Percentiles rank a stretch among this genome's conserved stretches.
Conservation (phyloP, 2,329 filamentous ascomycete species). For the Chrysoporthe deuterocubensis region DNA sequence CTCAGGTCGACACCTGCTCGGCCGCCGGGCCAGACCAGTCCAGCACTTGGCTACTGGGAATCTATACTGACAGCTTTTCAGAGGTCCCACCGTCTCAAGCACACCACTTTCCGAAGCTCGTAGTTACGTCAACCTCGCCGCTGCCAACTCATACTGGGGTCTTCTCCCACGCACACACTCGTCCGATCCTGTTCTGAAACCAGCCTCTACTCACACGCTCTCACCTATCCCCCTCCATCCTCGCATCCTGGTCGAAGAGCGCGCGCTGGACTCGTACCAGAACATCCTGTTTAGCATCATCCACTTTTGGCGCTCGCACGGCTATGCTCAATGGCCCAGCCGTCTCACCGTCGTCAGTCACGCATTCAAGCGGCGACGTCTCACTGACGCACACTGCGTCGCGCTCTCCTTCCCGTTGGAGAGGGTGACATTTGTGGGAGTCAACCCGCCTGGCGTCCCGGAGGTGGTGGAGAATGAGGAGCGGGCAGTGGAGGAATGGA, state of each 20-base stretch:
- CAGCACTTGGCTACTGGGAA: background rate
- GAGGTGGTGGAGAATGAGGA: slow-evolving; percentile 32
- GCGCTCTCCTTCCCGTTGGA: slow-evolving; percentile 60
- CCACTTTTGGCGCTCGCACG: slow-evolving; percentile 50
- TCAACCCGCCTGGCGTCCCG: slow-evolving; percentile 60
- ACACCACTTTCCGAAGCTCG: slow-evolving; percentile 63
- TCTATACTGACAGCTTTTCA: slow-evolving; percentile 36
- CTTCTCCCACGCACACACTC: slow-evolving; percentile 36
- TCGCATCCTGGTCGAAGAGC: slow-evolving; percentile 66
- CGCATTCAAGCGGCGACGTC: slow-evolving; percentile 67
- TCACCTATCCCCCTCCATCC: slow-evolving; percentile 20
- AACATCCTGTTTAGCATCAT: slow-evolving; percentile 78
- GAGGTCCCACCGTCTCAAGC: slow-evolving; percentile 65
- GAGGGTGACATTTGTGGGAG: slow-evolving; percentile 59
- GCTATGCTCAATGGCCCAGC: slow-evolving; percentile 58
- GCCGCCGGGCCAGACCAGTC: no score
- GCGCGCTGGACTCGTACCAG: slow-evolving; percentile 83
- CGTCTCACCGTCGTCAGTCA: slow-evolving; percentile 69
- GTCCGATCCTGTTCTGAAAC: no score
- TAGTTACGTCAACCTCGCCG: slow-evolving; percentile 63
- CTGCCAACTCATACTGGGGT: slow-evolving; percentile 51
- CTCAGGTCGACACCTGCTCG: no score
- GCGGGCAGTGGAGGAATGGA: slow-evolving; percentile 53
- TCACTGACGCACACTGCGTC: slow-evolving; percentile 65
- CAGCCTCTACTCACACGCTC: background rate